Conservation (phyloP, 768 basidiomycete genomes). For the Tulasnella sp. region DNA sequence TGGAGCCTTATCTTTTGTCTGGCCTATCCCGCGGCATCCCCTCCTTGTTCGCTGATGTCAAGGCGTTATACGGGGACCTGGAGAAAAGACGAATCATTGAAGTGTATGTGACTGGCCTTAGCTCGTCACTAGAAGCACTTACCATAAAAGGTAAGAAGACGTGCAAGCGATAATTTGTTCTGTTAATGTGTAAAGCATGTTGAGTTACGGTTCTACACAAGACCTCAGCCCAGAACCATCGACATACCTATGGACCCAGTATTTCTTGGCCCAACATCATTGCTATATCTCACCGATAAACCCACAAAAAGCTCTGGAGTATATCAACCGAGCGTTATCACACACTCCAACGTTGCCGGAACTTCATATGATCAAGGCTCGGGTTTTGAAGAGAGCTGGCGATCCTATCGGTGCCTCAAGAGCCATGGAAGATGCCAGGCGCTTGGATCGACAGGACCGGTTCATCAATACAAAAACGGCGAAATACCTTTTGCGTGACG, state of each 20-base stretch:
- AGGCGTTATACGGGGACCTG: conserved; percentile 60
- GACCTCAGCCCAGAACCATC: conserved; percentile 37
- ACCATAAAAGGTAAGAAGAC: neutral
- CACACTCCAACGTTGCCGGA: conserved; percentile 96
- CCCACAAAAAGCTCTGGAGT: conserved; percentile 42
- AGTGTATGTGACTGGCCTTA: conserved; percentile 28
- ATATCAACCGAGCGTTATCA: conserved; percentile 52
- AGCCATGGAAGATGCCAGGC: conserved; percentile 68
- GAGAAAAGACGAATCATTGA: conserved; percentile 66
- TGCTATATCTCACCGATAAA: conserved; percentile 33
- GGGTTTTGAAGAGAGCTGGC: conserved; percentile 77
- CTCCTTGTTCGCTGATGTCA: conserved; percentile 86
- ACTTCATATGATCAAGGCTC: conserved; percentile 68
- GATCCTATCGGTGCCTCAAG: conserved; percentile 65
- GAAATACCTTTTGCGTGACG: conserved; percentile 82
- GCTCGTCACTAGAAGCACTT: neutral
- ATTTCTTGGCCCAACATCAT: conserved; percentile 87
- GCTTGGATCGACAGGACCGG: conserved; percentile 86
- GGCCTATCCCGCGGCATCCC: conserved; percentile 80
- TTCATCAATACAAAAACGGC: conserved; percentile 90
- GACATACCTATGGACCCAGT: conserved; percentile 86
- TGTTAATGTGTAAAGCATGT: too few species aligned
- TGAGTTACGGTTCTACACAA: neutral
- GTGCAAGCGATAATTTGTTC: neutral
- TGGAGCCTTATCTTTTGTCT: conserved; percentile 53